phyloP scores from a whole-genome alignment of 2,329 filamentous ascomycete species.

The Fusarium acutatum region DNA sequence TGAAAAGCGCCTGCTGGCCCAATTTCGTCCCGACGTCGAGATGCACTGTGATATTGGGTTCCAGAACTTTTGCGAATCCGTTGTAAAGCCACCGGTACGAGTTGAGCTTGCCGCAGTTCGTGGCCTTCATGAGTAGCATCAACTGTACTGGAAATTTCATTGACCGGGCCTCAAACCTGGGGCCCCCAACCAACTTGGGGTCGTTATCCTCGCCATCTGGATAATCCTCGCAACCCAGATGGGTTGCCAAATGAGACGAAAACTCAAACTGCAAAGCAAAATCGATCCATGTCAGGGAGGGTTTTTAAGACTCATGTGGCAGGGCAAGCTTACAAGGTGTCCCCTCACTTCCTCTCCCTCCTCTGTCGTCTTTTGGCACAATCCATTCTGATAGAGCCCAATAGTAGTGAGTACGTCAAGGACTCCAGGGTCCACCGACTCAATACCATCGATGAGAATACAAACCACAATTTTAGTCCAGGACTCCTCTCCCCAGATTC shows the following conservation, averaged over 20 bases:
- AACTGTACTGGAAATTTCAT: neutral
- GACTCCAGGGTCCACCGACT: conserved; percentile 93
- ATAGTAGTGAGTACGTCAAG: conserved; percentile 91
- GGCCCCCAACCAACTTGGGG: too few relatives aligned
- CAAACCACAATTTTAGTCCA: conserved; percentile 99
- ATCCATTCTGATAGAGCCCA: conserved; percentile 94
- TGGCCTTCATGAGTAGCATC: neutral
- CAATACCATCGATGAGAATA: conserved; percentile 95
- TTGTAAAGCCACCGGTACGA: neutral
- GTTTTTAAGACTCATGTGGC: fast-evolving
- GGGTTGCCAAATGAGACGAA: neutral
- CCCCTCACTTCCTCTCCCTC: neutral
- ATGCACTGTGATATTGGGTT: neutral
- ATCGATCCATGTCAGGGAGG: fast-evolving
- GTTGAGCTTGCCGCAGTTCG: neutral
- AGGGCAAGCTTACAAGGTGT: neutral
- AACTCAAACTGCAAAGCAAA: neutral
- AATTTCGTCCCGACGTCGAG: neutral
- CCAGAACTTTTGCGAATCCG: neutral
- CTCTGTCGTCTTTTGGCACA: conserved; percentile 77
- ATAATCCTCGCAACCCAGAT: neutral
- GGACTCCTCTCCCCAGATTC: conserved; percentile 98
- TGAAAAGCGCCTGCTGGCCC: neutral
- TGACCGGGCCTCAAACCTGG: fast-evolving
- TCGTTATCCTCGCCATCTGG: neutral